Conservation (phyloP, 2,329 filamentous ascomycete species). For the Aspergillus floridensis region DNA sequence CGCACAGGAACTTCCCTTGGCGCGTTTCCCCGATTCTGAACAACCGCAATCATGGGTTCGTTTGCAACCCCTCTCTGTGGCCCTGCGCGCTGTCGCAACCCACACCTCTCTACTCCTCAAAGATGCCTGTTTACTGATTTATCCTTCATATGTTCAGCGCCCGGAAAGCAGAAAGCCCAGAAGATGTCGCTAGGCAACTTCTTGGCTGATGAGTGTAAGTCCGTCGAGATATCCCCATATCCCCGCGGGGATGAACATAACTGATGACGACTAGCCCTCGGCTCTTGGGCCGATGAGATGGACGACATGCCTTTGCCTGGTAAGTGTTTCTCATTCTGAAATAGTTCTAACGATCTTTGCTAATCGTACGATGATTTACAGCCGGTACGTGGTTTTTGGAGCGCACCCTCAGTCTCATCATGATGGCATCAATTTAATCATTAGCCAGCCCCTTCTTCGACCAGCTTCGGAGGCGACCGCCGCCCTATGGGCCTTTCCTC, state of each 20-base stretch:
- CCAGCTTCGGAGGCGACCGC: slow-evolving; percentile 50
- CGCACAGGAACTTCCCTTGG: slow-evolving; percentile 38
- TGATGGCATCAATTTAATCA: slow-evolving; percentile 18
- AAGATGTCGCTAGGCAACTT: slow-evolving; percentile 98
- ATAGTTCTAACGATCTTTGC: neutral
- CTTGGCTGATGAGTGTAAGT: slow-evolving; percentile 85
- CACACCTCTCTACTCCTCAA: slow-evolving; percentile 9
- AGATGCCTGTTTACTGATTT: slow-evolving; percentile 44
- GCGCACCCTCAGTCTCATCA: slow-evolving; percentile 4
- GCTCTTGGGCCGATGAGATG: slow-evolving; percentile 99
- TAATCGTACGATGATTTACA: slow-evolving; percentile 17
- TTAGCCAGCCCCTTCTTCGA: slow-evolving; percentile 40
- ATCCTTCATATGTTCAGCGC: slow-evolving; percentile 58
- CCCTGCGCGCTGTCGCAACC: slow-evolving; percentile 7
- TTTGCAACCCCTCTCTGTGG: slow-evolving; percentile 20
- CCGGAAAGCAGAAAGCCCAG: slow-evolving; percentile 88
- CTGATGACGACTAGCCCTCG: slow-evolving; percentile 57
- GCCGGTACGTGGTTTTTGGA: slow-evolving; percentile 28
- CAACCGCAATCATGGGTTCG: slow-evolving; percentile 61
- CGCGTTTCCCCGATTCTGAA: slow-evolving; percentile 38
- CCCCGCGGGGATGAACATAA: slow-evolving; percentile 21
- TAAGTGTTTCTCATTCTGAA: slow-evolving; percentile 47
- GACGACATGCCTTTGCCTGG: slow-evolving; percentile 76
- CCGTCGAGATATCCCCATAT: slow-evolving; percentile 4
- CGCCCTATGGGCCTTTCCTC: slow-evolving; percentile 46